Percentiles rank a stretch among this genome's conserved stretches.
Conservation (phyloP, 2,329 filamentous ascomycete species). For the Colletotrichum tamarilloi region DNA sequence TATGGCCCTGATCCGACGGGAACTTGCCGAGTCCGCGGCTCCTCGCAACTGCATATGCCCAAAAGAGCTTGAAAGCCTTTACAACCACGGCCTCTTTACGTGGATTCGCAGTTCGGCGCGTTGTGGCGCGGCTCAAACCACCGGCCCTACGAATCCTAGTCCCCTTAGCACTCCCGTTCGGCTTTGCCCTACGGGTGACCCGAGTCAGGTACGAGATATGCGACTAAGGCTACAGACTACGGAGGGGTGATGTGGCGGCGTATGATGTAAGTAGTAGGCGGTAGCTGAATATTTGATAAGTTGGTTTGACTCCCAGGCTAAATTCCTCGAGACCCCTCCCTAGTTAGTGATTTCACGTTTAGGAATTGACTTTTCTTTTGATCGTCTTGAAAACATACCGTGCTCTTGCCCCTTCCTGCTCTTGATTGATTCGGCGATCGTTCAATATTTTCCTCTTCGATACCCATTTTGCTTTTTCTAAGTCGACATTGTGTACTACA, state of each 20-base stretch:
- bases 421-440: neutral
- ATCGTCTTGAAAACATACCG: neutral
- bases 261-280: constrained; percentile 14
- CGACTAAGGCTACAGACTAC: neutral
- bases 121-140: constrained; percentile 1
- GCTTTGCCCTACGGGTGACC: neutral
- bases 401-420: no score
- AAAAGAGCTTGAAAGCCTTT: neutral
- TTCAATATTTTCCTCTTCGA: neutral
- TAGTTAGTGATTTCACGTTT: no score
- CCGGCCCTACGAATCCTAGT: neutral
- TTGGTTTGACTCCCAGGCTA: neutral
- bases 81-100: neutral
- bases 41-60: neutral
- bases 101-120: neutral
- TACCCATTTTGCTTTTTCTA: neutral
- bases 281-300: neutral
- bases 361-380: neutral
- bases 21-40: constrained; percentile 6
- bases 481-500: neutral
- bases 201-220: constrained; percentile 17
- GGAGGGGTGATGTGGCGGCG: neutral
- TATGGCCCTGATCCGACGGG: neutral
- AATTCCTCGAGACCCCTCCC: neutral
- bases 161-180: neutral